phyloP scores from a whole-genome alignment of 1,284 basidiomycete species.

The Coniophora puteana region DNA sequence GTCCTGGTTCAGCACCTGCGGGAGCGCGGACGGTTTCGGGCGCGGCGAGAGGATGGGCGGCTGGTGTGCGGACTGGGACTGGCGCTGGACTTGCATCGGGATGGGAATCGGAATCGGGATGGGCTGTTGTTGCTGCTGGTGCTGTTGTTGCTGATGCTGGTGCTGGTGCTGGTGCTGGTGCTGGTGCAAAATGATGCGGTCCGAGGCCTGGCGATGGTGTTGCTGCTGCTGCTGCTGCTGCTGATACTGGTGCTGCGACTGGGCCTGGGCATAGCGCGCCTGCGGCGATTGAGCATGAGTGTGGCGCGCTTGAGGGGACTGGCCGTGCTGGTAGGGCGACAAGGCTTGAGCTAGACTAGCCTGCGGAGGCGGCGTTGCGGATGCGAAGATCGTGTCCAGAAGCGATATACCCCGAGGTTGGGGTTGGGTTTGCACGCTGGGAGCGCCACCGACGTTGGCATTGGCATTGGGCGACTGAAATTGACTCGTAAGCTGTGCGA shows the following conservation, averaged over 20 bases:
- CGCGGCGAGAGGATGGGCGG: conserved; percentile 41
- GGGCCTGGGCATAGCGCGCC: too few relatives aligned
- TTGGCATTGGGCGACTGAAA: too few relatives aligned
- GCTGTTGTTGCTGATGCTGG: conserved; percentile 12
- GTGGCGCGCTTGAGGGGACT: too few relatives aligned
- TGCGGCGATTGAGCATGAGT: too few relatives aligned
- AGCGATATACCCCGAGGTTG: conserved; percentile 40
- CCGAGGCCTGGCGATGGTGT: too few relatives aligned
- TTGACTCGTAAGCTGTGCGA: too few relatives aligned
- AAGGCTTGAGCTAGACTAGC: conserved; percentile 11
- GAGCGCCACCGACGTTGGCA: too few relatives aligned
- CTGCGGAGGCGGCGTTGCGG: conserved; percentile 26
- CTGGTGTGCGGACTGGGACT: conserved; percentile 20
- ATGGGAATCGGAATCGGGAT: not conserved
- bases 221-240: too few relatives aligned
- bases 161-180: not conserved
- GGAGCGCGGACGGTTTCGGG: conserved; percentile 39
- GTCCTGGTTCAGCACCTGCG: conserved; percentile 61
- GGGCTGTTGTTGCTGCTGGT: conserved; percentile 5
- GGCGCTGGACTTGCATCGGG: conserved; percentile 3
- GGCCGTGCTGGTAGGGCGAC: too few relatives aligned
- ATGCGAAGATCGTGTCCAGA: conserved; percentile 51
- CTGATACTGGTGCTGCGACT: too few relatives aligned
- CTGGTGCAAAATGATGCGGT: conserved; percentile 3
- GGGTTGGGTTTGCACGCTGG: too few relatives aligned